Evolutionary conservation across 1,139 yeast genomes (phyloP).

Genomic region (Kurtzmaniella natalensis): DNA sequence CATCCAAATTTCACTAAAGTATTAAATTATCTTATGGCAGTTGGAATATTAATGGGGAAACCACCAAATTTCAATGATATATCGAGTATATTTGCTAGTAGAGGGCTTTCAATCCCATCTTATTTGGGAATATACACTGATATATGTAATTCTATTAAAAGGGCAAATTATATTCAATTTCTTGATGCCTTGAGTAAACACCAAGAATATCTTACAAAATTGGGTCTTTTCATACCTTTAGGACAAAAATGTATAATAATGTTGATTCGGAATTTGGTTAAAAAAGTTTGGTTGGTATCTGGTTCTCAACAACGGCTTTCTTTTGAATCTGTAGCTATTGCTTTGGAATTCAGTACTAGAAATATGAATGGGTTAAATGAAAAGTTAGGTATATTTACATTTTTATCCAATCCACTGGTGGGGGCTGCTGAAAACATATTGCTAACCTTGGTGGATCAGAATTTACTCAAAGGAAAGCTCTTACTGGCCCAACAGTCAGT

Average conservation of each 20-base stretch:
- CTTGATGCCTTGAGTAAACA: constrained; percentile 22
- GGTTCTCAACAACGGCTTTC: constrained; percentile 25
- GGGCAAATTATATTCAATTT: constrained; percentile 40
- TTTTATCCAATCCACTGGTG: constrained; percentile 17
- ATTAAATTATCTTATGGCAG: constrained; percentile 53
- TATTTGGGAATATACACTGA: constrained; percentile 33
- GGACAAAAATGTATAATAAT: constrained; percentile 39
- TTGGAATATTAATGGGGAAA: constrained; percentile 51
- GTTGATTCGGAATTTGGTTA: constrained; percentile 43
- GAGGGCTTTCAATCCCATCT: constrained; percentile 17
- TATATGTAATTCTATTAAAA: constrained; percentile 27
- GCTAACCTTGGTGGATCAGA: constrained; percentile 48
- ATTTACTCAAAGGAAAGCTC: constrained; percentile 49
- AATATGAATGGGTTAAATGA: constrained; percentile 1
- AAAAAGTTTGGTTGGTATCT: constrained; percentile 28
- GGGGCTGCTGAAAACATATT: constrained; percentile 43
- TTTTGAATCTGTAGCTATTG: constrained; percentile 24
- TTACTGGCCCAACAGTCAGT: constrained; percentile 40
- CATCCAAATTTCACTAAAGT: constrained; percentile 33
- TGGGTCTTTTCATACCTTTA: constrained; percentile 20
- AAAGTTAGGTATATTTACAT: constrained; percentile 2
- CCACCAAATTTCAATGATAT: constrained; percentile 34
- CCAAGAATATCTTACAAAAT: neutral
- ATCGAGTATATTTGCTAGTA: constrained; percentile 13
- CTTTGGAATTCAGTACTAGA: constrained; percentile 11